phyloP scores from a whole-genome alignment of 2,329 filamentous ascomycete species.

The Beauveria asiatica region DNA sequence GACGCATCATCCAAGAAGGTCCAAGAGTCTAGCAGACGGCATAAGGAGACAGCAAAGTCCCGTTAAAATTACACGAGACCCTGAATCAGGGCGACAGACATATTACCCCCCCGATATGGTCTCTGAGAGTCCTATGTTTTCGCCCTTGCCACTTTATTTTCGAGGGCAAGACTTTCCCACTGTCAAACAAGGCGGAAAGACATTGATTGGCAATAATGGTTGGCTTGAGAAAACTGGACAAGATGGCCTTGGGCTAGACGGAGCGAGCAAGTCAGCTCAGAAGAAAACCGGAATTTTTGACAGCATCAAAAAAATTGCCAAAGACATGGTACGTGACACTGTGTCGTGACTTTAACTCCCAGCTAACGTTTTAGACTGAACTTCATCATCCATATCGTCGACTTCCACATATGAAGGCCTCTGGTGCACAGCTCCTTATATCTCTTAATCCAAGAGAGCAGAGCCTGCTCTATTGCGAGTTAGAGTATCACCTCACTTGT shows the following conservation, averaged over 20 bases:
- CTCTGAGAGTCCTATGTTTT: conserved; percentile 26
- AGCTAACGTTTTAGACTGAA: conserved; percentile 26
- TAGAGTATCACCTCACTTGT: conserved; percentile 45
- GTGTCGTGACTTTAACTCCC: background rate
- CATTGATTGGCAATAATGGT: conserved; percentile 45
- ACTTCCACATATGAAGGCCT: conserved; percentile 23
- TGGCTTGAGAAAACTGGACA: conserved; percentile 43
- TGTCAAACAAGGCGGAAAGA: conserved; percentile 37
- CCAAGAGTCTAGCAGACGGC: conserved; percentile 23
- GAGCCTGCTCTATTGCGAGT: conserved; percentile 49
- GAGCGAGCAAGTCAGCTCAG: conserved; percentile 20
- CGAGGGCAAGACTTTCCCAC: conserved; percentile 29
- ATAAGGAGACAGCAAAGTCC: conserved; percentile 7
- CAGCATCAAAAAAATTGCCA: conserved; percentile 43
- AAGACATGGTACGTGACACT: conserved; percentile 37
- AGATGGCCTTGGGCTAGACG: conserved; percentile 14
- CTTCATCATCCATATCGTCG: conserved; percentile 26
- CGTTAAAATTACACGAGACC: background rate
- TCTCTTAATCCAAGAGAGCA: conserved; percentile 49
- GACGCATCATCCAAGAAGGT: conserved; percentile 18
- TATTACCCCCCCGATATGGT: conserved; percentile 10
- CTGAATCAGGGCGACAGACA: conserved; percentile 13
- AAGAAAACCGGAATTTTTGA: conserved; percentile 37
- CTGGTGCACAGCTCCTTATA: conserved; percentile 31
- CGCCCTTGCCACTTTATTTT: conserved; percentile 35